These are phyloP conservation scores for Sporothrix mexicana DNA, from an alignment of 2,329 filamentous ascomycete genomes.

Conservation along the genomic window DNA sequence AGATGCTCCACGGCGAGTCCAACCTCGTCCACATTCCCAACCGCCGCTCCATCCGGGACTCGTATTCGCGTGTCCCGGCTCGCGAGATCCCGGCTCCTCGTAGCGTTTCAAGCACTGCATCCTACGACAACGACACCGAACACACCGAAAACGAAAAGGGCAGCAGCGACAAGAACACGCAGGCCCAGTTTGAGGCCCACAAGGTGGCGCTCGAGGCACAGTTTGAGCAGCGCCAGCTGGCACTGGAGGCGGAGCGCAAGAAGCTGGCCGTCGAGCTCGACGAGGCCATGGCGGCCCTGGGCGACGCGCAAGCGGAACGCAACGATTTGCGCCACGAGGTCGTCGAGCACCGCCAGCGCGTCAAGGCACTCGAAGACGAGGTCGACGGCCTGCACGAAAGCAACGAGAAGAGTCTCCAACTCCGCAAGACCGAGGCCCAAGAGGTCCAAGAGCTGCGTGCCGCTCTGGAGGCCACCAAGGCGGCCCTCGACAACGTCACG, in stretches of 20 bases:
- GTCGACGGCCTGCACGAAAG: neutral
- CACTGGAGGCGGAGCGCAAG: constrained; percentile 6
- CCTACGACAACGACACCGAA: neutral
- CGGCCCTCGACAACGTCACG: neutral
- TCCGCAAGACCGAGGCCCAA: neutral
- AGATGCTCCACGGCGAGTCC: neutral
- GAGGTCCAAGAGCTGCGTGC: neutral
- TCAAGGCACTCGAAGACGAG: neutral
- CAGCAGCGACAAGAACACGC: constrained; percentile 14
- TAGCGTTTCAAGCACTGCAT: neutral
- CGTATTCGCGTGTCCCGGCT: neutral
- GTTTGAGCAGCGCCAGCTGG: constrained; percentile 26
- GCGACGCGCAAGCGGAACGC: neutral
- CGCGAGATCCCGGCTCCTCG: neutral
- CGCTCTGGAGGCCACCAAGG: neutral
- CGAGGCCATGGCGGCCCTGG: neutral
- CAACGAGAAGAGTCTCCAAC: constrained; percentile 10
- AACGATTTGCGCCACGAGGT: neutral
- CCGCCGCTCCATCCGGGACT: neutral
- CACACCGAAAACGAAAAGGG: too few species aligned
- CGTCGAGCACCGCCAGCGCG: constrained; percentile 9
- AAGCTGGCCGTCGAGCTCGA: constrained; percentile 20
- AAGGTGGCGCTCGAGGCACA: constrained; percentile 28
- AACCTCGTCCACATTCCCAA: neutral
- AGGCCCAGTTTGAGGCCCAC: constrained; percentile 18